Evolutionary conservation across 1,139 yeast genomes (phyloP), one percentile per base, ranked within the genome.

Genomic region (Candida sp.): DNA sequence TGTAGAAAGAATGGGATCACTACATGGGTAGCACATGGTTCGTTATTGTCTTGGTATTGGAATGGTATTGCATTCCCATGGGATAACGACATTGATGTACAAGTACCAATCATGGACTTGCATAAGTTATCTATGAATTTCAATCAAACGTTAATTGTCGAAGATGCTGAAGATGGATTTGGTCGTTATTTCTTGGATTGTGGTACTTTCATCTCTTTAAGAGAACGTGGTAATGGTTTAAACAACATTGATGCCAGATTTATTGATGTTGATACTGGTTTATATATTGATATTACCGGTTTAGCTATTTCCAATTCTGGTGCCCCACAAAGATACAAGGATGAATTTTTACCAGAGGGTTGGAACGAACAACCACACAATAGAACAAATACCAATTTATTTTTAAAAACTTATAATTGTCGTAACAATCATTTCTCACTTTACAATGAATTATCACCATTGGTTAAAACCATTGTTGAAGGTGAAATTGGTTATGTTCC

Each of bases 1-100:
- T 63, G 77, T 11, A 63, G 73, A 45, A 65, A 65, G 37, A 63
- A 66, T 44, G 77, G 79, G 21, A 57, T 74, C 30, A 61, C 51
- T 34, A 61, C 74, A 8, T 70, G 76, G 64, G 59, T 73, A 12
- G 76, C 77, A 9, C 79, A 74, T 51, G 79, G 79, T 5, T 63
- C 77, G 0, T 58, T 77, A 37, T 59, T 77, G 36, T 61, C 73
- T 37, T 67, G 73, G 72, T 64, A 65, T 49, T 66, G 72, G 71
- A 60, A 68, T 51, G 72, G 73, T 3, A 51, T 66, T 44, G 55
- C 63, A 27, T 66, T 67, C 46, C 73, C 73, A 12, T 67, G 68
- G 67, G 73, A 68, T 54, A 60, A 58, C 40, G 73, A 68, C 54
- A 64, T 63, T 40, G 73, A 67, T 51, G 68, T 67, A 7, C 73